Conservation (phyloP, 1,284 basidiomycete genomes). For the Sanguinoderma infundibulare region DNA sequence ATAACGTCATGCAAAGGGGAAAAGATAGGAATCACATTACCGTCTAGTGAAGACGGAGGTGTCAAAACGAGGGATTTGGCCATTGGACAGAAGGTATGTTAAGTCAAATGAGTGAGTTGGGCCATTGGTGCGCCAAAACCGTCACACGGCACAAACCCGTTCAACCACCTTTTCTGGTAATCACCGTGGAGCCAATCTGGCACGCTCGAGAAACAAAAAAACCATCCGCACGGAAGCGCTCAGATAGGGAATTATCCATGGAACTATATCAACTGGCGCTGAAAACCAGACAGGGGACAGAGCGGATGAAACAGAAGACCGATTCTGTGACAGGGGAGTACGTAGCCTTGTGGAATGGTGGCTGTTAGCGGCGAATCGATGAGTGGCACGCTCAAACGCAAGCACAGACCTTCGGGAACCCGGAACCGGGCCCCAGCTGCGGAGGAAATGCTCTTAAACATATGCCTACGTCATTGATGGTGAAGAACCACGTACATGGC, state of each 20-base stretch:
- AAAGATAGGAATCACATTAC: not conserved
- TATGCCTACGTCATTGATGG: not conserved
- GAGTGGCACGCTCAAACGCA: not conserved
- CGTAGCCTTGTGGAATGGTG: not conserved
- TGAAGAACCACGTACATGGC: conserved; percentile 3
- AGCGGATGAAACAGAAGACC: conserved; percentile 8
- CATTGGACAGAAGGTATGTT: conserved; percentile 6
- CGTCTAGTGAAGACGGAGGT: not conserved
- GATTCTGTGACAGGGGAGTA: not conserved
- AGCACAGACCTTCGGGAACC: not conserved
- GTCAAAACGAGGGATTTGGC: conserved; percentile 5
- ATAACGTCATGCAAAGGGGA: too few species aligned
- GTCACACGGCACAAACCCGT: not conserved
- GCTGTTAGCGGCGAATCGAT: not conserved
- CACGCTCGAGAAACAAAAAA: too few species aligned
- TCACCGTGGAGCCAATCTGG: too few species aligned
- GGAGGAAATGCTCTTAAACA: not conserved
- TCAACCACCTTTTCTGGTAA: not conserved
- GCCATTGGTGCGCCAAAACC: conserved; percentile 12
- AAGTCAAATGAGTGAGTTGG: conserved; percentile 5
- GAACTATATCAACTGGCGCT: not conserved
- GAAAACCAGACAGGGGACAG: conserved; percentile 10
- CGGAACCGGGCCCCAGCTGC: conserved; percentile 2
- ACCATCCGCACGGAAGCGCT: not conserved
- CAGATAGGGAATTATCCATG: not conserved